These are phyloP conservation scores for Artomyces pyxidatus DNA, from an alignment of 768 basidiomycete species.

Conservation along the genomic window DNA sequence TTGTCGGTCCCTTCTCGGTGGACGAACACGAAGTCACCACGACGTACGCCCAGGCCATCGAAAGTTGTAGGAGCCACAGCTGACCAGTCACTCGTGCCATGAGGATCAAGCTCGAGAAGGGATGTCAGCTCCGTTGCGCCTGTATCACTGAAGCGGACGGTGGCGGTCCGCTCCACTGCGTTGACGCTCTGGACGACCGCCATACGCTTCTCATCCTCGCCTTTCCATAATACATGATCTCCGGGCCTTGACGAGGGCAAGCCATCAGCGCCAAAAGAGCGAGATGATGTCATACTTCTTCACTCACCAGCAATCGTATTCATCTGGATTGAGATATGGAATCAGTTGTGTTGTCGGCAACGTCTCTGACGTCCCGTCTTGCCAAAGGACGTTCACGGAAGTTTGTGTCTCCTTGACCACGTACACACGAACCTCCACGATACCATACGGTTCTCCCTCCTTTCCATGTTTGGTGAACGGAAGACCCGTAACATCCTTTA, in stretches of 20 bases:
- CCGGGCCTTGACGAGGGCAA: constrained; percentile 62
- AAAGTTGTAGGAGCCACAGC: constrained; percentile 32
- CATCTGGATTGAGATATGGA: constrained; percentile 82
- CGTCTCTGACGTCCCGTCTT: constrained; percentile 67
- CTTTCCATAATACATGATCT: constrained; percentile 81
- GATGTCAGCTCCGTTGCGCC: constrained; percentile 59
- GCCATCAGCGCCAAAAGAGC: neutral
- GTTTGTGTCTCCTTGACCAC: constrained; percentile 67
- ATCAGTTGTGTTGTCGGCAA: constrained; percentile 58
- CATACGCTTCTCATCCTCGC: constrained; percentile 54
- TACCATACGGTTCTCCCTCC: constrained; percentile 34
- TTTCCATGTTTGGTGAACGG: constrained; percentile 57
- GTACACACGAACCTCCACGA: constrained; percentile 47
- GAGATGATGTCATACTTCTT: neutral
- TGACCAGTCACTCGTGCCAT: constrained; percentile 53
- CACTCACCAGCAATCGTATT: constrained; percentile 82
- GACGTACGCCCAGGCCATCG: constrained; percentile 70
- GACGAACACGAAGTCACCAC: constrained; percentile 81
- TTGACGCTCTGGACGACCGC: constrained; percentile 78
- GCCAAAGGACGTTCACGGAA: constrained; percentile 74
- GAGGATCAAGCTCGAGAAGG: constrained; percentile 82
- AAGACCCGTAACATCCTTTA: constrained; percentile 41
- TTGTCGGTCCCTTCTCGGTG: constrained; percentile 66
- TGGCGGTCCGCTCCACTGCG: constrained; percentile 61
- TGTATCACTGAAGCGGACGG: constrained; percentile 50